phyloP scores from a whole-genome alignment of 2,329 filamentous ascomycete genomes.

The Neodidymelliopsis sp. region DNA sequence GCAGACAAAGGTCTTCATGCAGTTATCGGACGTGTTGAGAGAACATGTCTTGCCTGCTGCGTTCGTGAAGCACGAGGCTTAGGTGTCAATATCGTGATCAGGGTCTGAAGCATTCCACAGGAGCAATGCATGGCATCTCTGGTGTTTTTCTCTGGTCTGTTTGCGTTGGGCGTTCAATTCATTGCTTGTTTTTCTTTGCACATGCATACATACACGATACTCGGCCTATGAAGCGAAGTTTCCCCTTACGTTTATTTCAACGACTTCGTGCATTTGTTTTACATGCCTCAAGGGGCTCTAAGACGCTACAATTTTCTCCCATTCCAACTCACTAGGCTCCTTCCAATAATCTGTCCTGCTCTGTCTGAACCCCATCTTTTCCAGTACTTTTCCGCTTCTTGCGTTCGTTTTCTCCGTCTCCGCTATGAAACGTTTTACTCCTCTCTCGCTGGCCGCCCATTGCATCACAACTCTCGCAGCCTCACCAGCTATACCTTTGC shows the following conservation, averaged over 20 bases:
- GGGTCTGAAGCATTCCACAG: too few relatives aligned
- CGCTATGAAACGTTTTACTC: slow-evolving; percentile 27
- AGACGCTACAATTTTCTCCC: slow-evolving; percentile 17
- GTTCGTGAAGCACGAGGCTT: slow-evolving; percentile 77
- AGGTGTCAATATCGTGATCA: slow-evolving; percentile 70
- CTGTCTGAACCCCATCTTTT: slow-evolving; percentile 35
- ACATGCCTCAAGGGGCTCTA: background rate
- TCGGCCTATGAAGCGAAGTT: too few relatives aligned
- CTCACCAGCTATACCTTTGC: slow-evolving; percentile 25
- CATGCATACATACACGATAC: slow-evolving; percentile 9
- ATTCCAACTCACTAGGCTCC: slow-evolving; percentile 23
- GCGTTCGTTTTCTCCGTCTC: slow-evolving; percentile 32
- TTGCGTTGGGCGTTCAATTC: background rate
- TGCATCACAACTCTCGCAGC: slow-evolving; percentile 28
- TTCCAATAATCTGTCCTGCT: slow-evolving; percentile 26
- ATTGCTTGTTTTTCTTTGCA: background rate
- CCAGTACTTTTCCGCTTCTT: slow-evolving; percentile 33
- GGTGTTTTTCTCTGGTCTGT: too few relatives aligned
- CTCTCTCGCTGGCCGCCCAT: slow-evolving; percentile 20
- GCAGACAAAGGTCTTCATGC: slow-evolving; percentile 78
- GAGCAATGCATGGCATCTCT: background rate
- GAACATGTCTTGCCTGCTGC: slow-evolving; percentile 76
- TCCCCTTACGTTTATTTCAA: too few relatives aligned
- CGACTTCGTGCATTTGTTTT: too few relatives aligned
- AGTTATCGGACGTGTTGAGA: slow-evolving; percentile 69